A percentile compares a stretch with the other conserved stretches of the same genome.
phyloP scores from a whole-genome alignment of 345 rosid species.

The Gossypium longicalyx region DNA sequence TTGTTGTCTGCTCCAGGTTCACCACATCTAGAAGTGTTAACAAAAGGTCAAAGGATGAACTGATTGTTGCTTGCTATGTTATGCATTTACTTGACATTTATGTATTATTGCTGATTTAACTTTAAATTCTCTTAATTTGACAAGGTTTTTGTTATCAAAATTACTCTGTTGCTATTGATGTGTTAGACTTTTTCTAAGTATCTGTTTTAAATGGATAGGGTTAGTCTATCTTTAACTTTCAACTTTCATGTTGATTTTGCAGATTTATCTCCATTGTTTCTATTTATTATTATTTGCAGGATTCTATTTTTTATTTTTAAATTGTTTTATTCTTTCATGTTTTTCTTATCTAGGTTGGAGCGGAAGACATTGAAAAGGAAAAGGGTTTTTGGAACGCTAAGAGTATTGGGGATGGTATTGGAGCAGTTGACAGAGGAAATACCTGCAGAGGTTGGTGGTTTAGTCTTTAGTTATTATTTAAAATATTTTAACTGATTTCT shows the following conservation, averaged over 20 bases:
- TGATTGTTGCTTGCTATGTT: neutral
- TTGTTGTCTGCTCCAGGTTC: neutral
- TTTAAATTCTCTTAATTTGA: neutral
- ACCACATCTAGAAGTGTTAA: neutral
- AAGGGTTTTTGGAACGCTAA: slow-evolving; percentile 75
- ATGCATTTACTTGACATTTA: neutral
- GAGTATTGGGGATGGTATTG: slow-evolving; percentile 79
- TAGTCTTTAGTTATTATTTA: slow-evolving; percentile 6
- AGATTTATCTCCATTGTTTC: neutral
- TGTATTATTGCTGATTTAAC: neutral
- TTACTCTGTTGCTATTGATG: neutral
- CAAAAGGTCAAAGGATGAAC: neutral
- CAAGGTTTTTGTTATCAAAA: neutral
- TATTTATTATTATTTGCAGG: neutral
- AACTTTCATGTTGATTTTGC: neutral
- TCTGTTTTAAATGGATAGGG: neutral
- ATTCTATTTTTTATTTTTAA: neutral
- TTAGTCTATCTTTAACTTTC: neutral
- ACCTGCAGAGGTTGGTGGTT: slow-evolving; percentile 73
- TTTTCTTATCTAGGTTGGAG: slow-evolving; percentile 64
- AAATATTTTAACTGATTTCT: neutral
- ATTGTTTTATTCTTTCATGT: neutral
- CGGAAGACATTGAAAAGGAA: slow-evolving; percentile 78
- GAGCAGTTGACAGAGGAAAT: slow-evolving; percentile 72
- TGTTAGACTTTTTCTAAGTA: neutral